Evolutionary conservation across 1,284 basidiomycete genomes (phyloP).

Genomic region (Cutaneotrichosporon cutaneum): DNA sequence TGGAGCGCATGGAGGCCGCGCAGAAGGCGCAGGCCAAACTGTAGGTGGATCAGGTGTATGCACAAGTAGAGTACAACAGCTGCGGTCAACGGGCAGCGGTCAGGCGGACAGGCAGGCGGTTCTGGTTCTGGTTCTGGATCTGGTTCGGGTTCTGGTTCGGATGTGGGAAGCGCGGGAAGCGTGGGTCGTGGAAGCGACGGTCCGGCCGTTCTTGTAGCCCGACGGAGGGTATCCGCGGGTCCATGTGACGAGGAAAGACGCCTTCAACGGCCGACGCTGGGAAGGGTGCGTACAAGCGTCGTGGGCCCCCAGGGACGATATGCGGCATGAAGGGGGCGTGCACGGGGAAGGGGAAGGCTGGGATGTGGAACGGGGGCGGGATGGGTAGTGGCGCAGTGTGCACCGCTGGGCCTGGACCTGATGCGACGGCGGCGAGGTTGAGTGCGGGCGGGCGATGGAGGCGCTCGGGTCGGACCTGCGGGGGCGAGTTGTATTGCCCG

Average conservation of each 20-base stretch:
- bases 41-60: neutral
- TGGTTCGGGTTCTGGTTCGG: neutral
- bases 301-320: neutral
- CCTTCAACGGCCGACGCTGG: neutral
- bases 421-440: neutral
- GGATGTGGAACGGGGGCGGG: neutral
- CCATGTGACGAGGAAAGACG: neutral
- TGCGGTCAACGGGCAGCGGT: neutral
- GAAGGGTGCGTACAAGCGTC: neutral
- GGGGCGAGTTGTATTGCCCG: neutral
- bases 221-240: neutral
- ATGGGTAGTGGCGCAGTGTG: neutral
- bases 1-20: slow-evolving; percentile 13
- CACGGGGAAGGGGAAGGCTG: neutral
- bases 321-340: neutral
- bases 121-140: neutral
- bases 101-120: neutral
- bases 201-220: neutral
- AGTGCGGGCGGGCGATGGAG: neutral
- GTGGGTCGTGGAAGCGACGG: neutral
- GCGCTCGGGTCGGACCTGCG: neutral
- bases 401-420: neutral
- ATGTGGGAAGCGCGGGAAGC: neutral
- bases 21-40: slow-evolving; percentile 15
- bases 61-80: neutral